Evolutionary conservation across 2,329 filamentous ascomycete genomes (phyloP), one percentile per base, ranked within the genome.

Genomic region (Botrytis elliptica): DNA sequence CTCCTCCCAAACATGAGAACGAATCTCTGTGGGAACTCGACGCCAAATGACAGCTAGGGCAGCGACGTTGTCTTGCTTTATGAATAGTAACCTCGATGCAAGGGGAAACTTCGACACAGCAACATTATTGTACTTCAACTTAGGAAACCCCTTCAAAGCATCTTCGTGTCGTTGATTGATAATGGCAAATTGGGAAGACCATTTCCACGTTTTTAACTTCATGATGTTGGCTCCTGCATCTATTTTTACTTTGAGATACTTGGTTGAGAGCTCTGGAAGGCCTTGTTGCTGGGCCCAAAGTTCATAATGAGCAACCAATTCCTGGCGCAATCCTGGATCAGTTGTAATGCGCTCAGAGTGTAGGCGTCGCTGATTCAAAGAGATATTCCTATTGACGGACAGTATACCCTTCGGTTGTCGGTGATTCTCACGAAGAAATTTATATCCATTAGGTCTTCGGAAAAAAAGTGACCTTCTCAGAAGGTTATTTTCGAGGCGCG

Each of bases 1-100:
- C 44, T 73, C 72, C 29, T 68, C 44, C 72, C 72, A 73, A 42
- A 73, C 33, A 73, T 62, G 25, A 52, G 52, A 40, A 69, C 71
- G 64, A 25, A 55, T 73, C 22, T 62, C 64, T 29, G 57, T 33
- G 12, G 71, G 71, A 42, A 73, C 55, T 73, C 71, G 64, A 40
- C 40, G 38, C 71, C 71, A 73, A 44, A 73, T 49, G n/a, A 20
- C 22, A 38, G 71, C 64, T 33, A 73, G 29, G 36, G 64, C 29
- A 63, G 64, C 40, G 18, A 40, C 52, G 33, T 73, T 73, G 25
- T 69, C 66, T 73, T 73, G 71, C 42, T 73, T 73, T 36, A 73
- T 60, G 55, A 73, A 73, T 33, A 73, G 18, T 10, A 73, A 49
- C 22, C 38, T 69, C 25, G 33, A 33, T n/a, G 71, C 71, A 10